Percentiles rank a stretch among this genome's conserved stretches.
phyloP scores from a whole-genome alignment of 2,329 filamentous ascomycete genomes.

The Dryadomyces sulphureus region DNA sequence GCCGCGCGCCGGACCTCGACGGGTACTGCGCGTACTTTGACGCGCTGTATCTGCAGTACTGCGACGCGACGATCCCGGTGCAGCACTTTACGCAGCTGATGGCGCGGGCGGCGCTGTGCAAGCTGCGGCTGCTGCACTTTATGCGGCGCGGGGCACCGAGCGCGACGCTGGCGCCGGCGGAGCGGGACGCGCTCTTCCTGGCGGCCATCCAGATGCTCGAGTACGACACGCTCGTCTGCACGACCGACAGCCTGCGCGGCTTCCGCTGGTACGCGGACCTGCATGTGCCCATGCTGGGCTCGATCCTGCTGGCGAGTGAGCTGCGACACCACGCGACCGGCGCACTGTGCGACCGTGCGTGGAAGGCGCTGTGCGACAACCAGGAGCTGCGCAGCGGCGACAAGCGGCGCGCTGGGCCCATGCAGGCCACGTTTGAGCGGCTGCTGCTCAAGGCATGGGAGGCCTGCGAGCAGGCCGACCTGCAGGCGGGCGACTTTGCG shows the following conservation, averaged over 20 bases:
- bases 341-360: slow-evolving; percentile 16
- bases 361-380: slow-evolving; percentile 19
- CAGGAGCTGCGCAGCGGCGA: slow-evolving; percentile 11
- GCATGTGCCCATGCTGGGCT: slow-evolving; percentile 25
- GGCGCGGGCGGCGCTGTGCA: neutral
- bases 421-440: neutral
- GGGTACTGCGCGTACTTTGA: neutral
- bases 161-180: slow-evolving; percentile 1
- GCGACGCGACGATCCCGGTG: neutral
- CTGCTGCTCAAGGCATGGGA: neutral
- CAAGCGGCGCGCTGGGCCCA: neutral
- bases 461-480: neutral
- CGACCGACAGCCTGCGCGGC: slow-evolving; percentile 14
- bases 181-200: slow-evolving; percentile 15
- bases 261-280: slow-evolving; percentile 22
- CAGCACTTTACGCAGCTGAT: neutral
- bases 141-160: slow-evolving; percentile 11
- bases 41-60: neutral
- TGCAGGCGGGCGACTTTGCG: neutral
- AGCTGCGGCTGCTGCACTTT: neutral
- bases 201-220: slow-evolving; percentile 22
- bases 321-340: slow-evolving; percentile 1
- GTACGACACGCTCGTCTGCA: slow-evolving; percentile 20
- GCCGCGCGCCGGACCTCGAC: neutral
- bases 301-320: slow-evolving; percentile 16